Evolutionary conservation across 371 early-diverging fungal genomes (phyloP), one percentile per base, ranked within the genome.

Genomic region (Apophysomyces variabilis): DNA sequence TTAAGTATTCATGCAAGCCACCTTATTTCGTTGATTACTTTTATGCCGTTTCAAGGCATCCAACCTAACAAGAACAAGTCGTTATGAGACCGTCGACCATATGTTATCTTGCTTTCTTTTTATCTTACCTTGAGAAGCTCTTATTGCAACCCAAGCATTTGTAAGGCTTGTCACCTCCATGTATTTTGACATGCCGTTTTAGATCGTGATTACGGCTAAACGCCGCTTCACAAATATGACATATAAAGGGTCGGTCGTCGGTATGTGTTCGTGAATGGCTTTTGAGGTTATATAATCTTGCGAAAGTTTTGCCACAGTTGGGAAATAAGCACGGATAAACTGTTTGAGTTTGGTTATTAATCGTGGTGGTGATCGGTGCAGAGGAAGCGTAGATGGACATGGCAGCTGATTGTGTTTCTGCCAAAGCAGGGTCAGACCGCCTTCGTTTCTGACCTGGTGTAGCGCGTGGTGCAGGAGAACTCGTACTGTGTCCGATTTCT

Each of bases 151-250:
- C 89, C 32, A 77, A 74, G 68, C 95, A 95, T 63, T 84, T 84
- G 75, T 93, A 92, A 7, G 93, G 93, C 67, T 94, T 94, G 41
- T 88, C 82, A 11, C 94, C 93, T n/a, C 85, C 88, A 67, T 95
- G 95, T 41, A 93, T 93, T 72, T 92, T 91, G 62, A 89, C 83
- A 66, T 95, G 95, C 12, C 95, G 79, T 64, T 94, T 94, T 46
- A 95, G 73, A 70, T 95, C 95, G 66, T 95, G 95, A 66, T 95
- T 93, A 43, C 95, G 84, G 63, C 93, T 85, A 66, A 95, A 95
- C 1, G 93, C 88, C 50, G 90, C 86, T 41, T 81, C 68, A 70
- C 95, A 95, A 2, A 83, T 78, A 38, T 73, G 72, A 67, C 95
- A 95, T 5, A 87, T 81, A 82, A 91, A 95, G 1, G 94, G 94